These are phyloP conservation scores for Apiospora aurea DNA, from an alignment of 2,329 filamentous ascomycete species.

Conservation along the genomic window DNA sequence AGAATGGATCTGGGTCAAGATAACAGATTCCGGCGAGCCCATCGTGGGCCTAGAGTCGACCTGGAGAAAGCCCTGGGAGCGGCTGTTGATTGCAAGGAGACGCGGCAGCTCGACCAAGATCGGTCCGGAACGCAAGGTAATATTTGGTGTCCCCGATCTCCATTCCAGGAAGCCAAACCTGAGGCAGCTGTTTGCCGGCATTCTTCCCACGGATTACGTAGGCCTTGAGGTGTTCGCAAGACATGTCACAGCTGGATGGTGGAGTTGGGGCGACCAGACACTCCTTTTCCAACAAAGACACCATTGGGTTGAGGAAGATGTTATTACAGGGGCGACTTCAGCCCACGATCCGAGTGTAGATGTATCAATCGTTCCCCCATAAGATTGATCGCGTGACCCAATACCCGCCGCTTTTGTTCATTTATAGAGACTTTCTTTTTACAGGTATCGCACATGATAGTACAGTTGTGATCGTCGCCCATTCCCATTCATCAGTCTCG, in stretches of 20 bases:
- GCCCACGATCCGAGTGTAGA: not conserved
- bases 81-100: constrained; percentile 67
- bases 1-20: constrained; percentile 84
- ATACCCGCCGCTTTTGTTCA: not conserved
- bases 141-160: constrained; percentile 75
- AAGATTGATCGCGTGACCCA: not conserved
- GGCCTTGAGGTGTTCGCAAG: constrained; percentile 82
- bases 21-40: constrained; percentile 69
- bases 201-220: constrained; percentile 58
- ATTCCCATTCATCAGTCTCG: constrained; percentile 1
- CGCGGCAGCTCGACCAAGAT: constrained; percentile 41
- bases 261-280: constrained; percentile 79
- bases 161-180: constrained; percentile 83
- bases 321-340: not conserved
- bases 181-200: constrained; percentile 62
- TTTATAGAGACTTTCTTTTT: not conserved
- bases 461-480: constrained; percentile 14
- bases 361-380: not conserved
- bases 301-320: constrained; percentile 50
- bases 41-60: constrained; percentile 64
- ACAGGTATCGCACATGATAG: constrained; percentile 21
- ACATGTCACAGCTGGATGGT: constrained; percentile 78
- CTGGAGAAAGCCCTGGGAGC: constrained; percentile 81
- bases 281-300: constrained; percentile 70
- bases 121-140: constrained; percentile 58